These are phyloP conservation scores for Obelidium mucronatum DNA, from an alignment of 192 early-diverging fungal genomes.

Conservation along the genomic window DNA sequence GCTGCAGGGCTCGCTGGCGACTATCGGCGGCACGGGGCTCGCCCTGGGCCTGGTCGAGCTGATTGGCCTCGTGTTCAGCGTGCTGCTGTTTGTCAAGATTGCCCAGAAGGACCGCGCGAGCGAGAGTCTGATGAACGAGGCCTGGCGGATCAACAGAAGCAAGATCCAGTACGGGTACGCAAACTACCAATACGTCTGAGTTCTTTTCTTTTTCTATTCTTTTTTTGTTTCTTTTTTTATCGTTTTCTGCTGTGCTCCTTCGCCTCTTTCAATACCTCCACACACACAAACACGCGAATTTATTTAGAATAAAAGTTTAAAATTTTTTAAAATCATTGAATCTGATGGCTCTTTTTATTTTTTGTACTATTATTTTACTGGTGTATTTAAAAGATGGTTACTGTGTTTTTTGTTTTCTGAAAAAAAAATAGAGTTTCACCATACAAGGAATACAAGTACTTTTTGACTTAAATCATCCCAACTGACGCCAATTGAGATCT, in stretches of 20 bases:
- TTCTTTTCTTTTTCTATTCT: background rate
- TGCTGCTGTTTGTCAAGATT: constrained; percentile 60
- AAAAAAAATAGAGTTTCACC: background rate
- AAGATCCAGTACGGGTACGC: constrained; percentile 63
- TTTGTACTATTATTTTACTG: too few species aligned
- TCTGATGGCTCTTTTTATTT: too few species aligned
- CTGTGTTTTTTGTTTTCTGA: background rate
- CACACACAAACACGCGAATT: too few species aligned
- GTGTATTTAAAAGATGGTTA: background rate
- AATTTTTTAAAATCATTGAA: too few species aligned
- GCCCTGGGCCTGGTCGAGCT: constrained; percentile 62
- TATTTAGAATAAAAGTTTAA: too few species aligned
- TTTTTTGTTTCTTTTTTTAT: too few species aligned
- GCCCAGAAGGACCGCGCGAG: constrained; percentile 52
- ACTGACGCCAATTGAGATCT: background rate
- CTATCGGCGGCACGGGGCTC: constrained; percentile 61
- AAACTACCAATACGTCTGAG: constrained; percentile 63
- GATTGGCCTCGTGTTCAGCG: constrained; percentile 55
- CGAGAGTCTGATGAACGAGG: constrained; percentile 56
- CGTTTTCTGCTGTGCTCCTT: background rate
- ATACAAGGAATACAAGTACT: too few species aligned
- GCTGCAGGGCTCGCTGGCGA: constrained; percentile 45
- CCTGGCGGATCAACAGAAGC: constrained; percentile 64
- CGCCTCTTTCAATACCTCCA: too few species aligned
- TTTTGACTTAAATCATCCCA: background rate